Base-by-base conservation (phyloP, 2,329 filamentous ascomycete species). In the Apiospora saccharicola region DNA sequence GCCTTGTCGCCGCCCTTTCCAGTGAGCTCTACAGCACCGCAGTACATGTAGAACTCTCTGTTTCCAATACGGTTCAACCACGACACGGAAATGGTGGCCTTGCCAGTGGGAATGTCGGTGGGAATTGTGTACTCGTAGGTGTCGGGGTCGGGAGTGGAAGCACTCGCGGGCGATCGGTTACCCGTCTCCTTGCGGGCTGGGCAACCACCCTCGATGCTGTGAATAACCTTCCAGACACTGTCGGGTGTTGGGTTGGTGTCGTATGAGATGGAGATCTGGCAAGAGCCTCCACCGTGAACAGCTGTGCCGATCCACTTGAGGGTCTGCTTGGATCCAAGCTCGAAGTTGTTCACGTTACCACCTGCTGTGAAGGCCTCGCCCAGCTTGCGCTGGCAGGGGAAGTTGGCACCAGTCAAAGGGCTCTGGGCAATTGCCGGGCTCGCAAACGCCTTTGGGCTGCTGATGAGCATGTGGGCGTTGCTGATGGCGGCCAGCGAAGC, bases 1-100 rank as follows among this genome's bases (percentile, higher is more conserved):
- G 85, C 81, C 71, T 90, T 77, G 61, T 82, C 81, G 70, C 88
- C 88, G 0, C 82, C 83, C 0, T 74, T 75, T 12, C 89, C 89
- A 0, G 89, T 89, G 34, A 98, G 86, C 0, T 86, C 88, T 68
- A 97, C 82, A 0, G 94, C 90, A 0, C 93, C 94, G 77, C 96
- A 99, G 88, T 98, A 97, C 95, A 98, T 97, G 87, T 98, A 98
- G 88, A 98, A 94, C 81, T 98, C 96, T 0, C 95, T 92, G 85
- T 98, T 98, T 3, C 96, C 96, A 13, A 97, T 79, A 73, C 92
- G 93, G 86, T 98, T 98, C 83, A 97, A 90, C 96, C 96, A 98
- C 0, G 94, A 94, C 95, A 95, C 98, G 0, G 94, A 94, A 6
- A 98, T 86, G 0, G 91, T 93, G 37, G 93, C 95, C 53, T 95